Conservation (phyloP, 2,329 filamentous ascomycete species). For the Alternaria dauci region DNA sequence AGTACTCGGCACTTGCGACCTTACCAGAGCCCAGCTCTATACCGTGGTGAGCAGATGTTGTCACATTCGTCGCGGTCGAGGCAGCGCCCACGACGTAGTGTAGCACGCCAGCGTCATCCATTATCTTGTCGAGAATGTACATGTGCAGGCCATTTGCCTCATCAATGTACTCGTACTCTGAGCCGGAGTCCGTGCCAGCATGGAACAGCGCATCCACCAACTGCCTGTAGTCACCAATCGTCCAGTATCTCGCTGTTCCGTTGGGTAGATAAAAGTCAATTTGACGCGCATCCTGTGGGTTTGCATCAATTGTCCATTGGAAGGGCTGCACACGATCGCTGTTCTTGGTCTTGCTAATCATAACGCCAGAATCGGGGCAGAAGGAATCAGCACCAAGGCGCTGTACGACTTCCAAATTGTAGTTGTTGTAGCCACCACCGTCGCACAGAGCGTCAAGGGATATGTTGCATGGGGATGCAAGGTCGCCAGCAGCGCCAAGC, state of each 20-base stretch:
- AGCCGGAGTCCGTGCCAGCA: slow-evolving; percentile 62
- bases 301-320: slow-evolving; percentile 65
- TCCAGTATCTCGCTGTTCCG: slow-evolving; percentile 58
- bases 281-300: slow-evolving; percentile 61
- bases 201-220: slow-evolving; percentile 64
- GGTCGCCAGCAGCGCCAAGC: slow-evolving; percentile 54
- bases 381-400: slow-evolving; percentile 65
- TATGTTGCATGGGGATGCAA: slow-evolving; percentile 56
- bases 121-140: slow-evolving; percentile 58
- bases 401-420: slow-evolving; percentile 63
- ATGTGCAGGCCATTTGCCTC: slow-evolving; percentile 60
- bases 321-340: slow-evolving; percentile 55
- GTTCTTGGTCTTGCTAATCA: slow-evolving; percentile 64
- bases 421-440: slow-evolving; percentile 61
- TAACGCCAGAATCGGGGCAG: slow-evolving; percentile 61
- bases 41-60: slow-evolving; percentile 45
- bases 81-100: slow-evolving; percentile 60
- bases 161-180: slow-evolving; percentile 60
- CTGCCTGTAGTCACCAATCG: slow-evolving; percentile 63
- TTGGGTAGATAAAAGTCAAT: slow-evolving; percentile 62
- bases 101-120: slow-evolving; percentile 55
- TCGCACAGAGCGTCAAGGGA: slow-evolving; percentile 59
- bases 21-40: slow-evolving; percentile 47
- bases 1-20: slow-evolving; percentile 22
- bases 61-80: slow-evolving; percentile 50